phyloP scores from a whole-genome alignment of 2,329 filamentous ascomycete genomes.

The Cladosporium sp. region DNA sequence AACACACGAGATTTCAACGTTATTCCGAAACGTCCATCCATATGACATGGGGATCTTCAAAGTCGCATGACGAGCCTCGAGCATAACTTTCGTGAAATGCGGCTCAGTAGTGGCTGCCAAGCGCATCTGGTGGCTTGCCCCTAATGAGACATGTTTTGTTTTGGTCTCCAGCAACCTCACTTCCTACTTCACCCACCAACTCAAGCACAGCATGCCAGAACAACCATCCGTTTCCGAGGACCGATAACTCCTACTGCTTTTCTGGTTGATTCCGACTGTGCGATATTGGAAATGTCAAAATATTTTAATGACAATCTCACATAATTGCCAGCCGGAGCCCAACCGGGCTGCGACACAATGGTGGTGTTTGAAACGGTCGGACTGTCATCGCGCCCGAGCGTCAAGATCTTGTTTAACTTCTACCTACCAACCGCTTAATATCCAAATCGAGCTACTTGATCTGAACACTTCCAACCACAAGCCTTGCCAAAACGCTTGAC shows the following conservation, averaged over 20 bases:
- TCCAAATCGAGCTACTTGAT: background rate
- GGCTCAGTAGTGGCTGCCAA: background rate
- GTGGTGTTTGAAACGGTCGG: background rate
- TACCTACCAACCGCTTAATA: background rate
- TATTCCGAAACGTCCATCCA: too few species aligned
- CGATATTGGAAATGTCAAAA: too few species aligned
- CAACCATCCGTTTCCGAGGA: too few species aligned
- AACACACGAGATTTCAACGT: too few species aligned
- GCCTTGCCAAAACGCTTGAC: conserved; percentile 6
- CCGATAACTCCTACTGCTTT: too few species aligned
- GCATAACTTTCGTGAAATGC: too few species aligned
- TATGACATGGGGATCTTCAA: too few species aligned
- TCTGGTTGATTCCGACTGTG: too few species aligned
- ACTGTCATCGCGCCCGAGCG: background rate
- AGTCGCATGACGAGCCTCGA: too few species aligned
- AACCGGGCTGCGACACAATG: background rate
- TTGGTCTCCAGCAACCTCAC: conserved; percentile 9
- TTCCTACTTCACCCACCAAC: background rate
- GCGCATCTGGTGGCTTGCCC: background rate
- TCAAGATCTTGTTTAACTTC: background rate
- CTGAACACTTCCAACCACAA: background rate
- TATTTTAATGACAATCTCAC: too few species aligned
- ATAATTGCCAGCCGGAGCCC: too few species aligned
- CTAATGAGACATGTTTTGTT: conserved; percentile 8
- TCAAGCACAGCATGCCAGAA: background rate